Conservation (phyloP, 1,284 basidiomycete species). For the Sporisorium sorghi region DNA sequence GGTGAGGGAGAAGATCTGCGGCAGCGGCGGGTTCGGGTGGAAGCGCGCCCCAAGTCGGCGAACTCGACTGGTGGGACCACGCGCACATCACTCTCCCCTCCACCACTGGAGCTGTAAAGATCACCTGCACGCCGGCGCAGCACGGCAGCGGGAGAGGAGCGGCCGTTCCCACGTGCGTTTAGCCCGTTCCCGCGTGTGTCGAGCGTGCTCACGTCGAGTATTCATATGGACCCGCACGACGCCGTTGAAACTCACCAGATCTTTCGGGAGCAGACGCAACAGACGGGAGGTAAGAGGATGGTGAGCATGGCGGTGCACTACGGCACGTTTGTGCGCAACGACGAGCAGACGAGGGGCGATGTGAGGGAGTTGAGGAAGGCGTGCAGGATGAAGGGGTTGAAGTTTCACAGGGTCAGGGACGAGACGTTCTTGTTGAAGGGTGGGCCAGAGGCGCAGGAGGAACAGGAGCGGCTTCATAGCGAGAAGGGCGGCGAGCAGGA, state of each 20-base stretch:
- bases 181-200: conserved; percentile 55
- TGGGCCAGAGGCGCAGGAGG: conserved; percentile 10
- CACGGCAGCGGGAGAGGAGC: conserved; percentile 62
- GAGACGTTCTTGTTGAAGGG: conserved; percentile 12
- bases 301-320: conserved; percentile 50
- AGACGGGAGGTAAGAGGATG: conserved; percentile 10
- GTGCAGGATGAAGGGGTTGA: conserved; percentile 27
- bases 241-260: conserved; percentile 46
- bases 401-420: conserved; percentile 25
- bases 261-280: conserved; percentile 14
- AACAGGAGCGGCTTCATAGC: background rate
- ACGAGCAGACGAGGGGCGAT: conserved; percentile 52
- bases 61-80: conserved; percentile 68
- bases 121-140: conserved; percentile 65
- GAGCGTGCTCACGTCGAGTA: conserved; percentile 48
- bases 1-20: conserved; percentile 55
- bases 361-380: conserved; percentile 49
- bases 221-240: conserved; percentile 62
- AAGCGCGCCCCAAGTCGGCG: conserved; percentile 46
- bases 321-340: conserved; percentile 60
- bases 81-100: conserved; percentile 16
- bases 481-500: conserved; percentile 18
- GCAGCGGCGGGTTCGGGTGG: conserved; percentile 42
- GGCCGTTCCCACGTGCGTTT: conserved; percentile 52
- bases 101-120: conserved; percentile 3